Evolutionary conservation across 164 flowering plant genomes (phyloP).

Genomic region (Stephania yunnanensis): DNA sequence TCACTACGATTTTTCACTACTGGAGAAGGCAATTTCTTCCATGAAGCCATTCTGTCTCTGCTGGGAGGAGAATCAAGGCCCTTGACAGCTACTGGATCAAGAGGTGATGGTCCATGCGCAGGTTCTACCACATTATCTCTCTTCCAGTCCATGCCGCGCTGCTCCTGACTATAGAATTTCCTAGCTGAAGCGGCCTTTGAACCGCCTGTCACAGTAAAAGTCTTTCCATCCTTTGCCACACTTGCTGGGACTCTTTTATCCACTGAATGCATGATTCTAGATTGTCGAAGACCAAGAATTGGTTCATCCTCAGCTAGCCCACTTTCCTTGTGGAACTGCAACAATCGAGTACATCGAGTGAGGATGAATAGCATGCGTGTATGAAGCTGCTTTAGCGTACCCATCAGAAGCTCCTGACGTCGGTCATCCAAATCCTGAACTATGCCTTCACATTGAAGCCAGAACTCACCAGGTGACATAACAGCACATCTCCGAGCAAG

Average conservation of each 20-base stretch:
- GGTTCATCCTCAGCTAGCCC: constrained; percentile 80
- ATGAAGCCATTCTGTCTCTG: constrained; percentile 73
- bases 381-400: constrained; percentile 87
- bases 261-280: constrained; percentile 54
- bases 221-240: constrained; percentile 36
- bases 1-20: constrained; percentile 49
- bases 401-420: constrained; percentile 94
- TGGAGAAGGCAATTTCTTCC: constrained; percentile 87
- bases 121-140: constrained; percentile 32
- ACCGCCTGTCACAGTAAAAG: constrained; percentile 30
- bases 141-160: constrained; percentile 55
- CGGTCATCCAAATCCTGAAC: constrained; percentile 98
- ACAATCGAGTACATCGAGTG: constrained; percentile 89
- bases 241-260: constrained; percentile 50
- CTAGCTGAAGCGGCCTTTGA: constrained; percentile 36
- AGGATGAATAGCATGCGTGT: constrained; percentile 99
- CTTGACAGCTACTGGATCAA: constrained; percentile 37
- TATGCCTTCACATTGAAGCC: constrained; percentile 99
- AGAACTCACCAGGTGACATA: constrained; percentile 89
- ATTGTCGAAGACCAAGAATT: constrained; percentile 58
- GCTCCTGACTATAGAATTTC: constrained; percentile 92
- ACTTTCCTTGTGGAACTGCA: constrained; percentile 99
- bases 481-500: constrained; percentile 92
- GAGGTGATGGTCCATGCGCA: constrained; percentile 20
- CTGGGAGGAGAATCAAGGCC: constrained; percentile 44